Percentiles rank a stretch among this genome's conserved stretches.
phyloP scores from a whole-genome alignment of 2,329 filamentous ascomycete species.

The Fusarium sacchari region DNA sequence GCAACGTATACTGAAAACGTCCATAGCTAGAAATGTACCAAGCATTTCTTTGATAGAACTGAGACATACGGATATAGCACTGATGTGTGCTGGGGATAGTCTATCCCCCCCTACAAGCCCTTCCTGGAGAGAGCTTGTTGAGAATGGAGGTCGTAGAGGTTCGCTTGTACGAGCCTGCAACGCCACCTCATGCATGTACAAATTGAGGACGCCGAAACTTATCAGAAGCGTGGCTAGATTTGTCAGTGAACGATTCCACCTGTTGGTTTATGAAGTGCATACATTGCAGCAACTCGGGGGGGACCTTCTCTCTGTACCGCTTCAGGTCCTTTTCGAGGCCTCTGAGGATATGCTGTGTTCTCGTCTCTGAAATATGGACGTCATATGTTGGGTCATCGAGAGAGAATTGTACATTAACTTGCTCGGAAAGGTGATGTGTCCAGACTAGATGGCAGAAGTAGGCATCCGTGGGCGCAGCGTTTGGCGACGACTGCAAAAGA shows the following conservation, averaged over 20 bases:
- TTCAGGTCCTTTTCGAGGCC: constrained; percentile 73
- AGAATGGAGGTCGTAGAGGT: constrained; percentile 60
- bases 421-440: constrained; percentile 72
- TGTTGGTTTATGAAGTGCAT: constrained; percentile 45
- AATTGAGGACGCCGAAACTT: constrained; percentile 70
- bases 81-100: constrained; percentile 65
- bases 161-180: constrained; percentile 73
- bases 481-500: constrained; percentile 62
- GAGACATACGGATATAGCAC: constrained; percentile 73
- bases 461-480: constrained; percentile 66
- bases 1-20: constrained; percentile 66
- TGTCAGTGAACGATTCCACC: constrained; percentile 18
- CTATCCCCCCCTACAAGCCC: constrained; percentile 54
- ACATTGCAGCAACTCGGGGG: constrained; percentile 65
- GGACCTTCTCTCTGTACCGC: constrained; percentile 66
- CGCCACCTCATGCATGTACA: constrained; percentile 81
- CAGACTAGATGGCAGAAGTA: constrained; percentile 69
- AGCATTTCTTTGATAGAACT: constrained; percentile 73
- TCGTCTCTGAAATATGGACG: constrained; percentile 67
- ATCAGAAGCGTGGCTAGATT: constrained; percentile 68
- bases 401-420: constrained; percentile 72
- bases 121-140: constrained; percentile 56
- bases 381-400: constrained; percentile 70
- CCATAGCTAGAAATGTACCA: constrained; percentile 71
- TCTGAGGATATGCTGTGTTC: constrained; percentile 71